Base-by-base conservation (phyloP, 768 basidiomycete genomes). In the Rhodotorula sphaerocarpa region DNA sequence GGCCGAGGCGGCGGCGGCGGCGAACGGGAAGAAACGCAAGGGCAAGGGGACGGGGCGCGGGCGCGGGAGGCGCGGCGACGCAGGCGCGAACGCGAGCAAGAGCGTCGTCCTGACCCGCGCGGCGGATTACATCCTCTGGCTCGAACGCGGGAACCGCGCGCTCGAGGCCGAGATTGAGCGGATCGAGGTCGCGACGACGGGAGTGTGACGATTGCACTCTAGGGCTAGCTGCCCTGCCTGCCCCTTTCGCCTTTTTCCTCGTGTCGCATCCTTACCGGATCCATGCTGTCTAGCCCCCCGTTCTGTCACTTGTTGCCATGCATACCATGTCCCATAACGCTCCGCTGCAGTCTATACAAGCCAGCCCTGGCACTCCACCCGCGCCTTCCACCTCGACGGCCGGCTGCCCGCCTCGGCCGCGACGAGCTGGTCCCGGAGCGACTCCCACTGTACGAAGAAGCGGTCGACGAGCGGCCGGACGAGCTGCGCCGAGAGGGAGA, bases 381-480 rank as follows among this genome's bases (percentile, higher is more conserved):
- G 25, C 15, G 67, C 63, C 33, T 12, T 45, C 42, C 60, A 25
- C 45, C 54, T 59, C 60, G 34, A 31, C 12, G 42, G 5, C n/a
- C 33, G 43, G 1, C 33, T 27, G 3, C 5, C 18, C 23, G 18
- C 51, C n/a, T 61, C 50, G 20, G 27, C 16, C 36, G 34, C 4
- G 23, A 54, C 28, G 21, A 69, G 31, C n/a, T 77, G 75, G 46
- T 76, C 70, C 25, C 80, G 70, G 55, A 85, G 74, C 52, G 81
- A 77, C 25, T 86, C 84, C 93, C 93, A 97, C 74, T 97, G 93
- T 7, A 90, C 87, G 55, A 96, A 74, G 74, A 97, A 95, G 39
- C 87, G 87, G 70, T 96, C 90, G 9, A 87, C 90, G 34, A 93
- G 77, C n/a, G 82, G 82, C 5, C 82, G 81, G 31, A 97, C 79